Evolutionary conservation across 495 filamentous ascomycete genomes (phyloP), one percentile per base, ranked within the genome.

Genomic region (Niebla homalea): DNA sequence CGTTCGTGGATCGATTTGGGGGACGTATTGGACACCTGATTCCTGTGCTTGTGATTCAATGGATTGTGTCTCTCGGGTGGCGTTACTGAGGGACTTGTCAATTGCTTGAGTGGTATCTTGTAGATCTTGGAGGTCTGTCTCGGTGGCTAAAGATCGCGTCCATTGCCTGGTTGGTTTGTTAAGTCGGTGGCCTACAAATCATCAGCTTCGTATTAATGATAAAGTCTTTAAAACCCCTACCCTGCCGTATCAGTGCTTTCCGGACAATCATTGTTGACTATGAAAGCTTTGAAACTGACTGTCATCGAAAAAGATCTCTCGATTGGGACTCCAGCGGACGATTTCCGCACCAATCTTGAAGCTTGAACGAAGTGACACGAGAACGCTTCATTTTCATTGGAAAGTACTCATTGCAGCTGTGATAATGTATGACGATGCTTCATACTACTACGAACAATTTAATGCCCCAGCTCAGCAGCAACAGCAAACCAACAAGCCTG

Each of bases 361-460:
- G 19, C 23, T 21, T n/a, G 23, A 21, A 10, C 23, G 7, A 6
- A 5, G 19, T 7, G 8, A 8, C 39, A 41, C 39, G n/a, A 41
- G 2, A 6, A 8, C n/a, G 12, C 39, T 15, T 22, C 39, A 41
- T 7, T 22, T 14, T 8, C 5, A 3, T 1, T 8, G 5, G 3
- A 32, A 32, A 7, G 2, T 12, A 32, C 2, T 32, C 7, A 3
- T 2, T 32, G 8, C 29, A 11, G 16, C 5, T 19, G 29, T 35
- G 50, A 40, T 29, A 45, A 85, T 84, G 81, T 85, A 84, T 66
- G 83, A 87, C 61, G 82, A 86, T 58, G 74, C 79, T 8, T 87
- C 82, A 76, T 82, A 53, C 37, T 57, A 85, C 64, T 61, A 85
- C 64, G 78, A 72, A 50, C 76, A 81, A 56, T 36, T 36, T 5